Conservation (phyloP, 129 eudicot genomes). For the Erigeron canadensis region DNA sequence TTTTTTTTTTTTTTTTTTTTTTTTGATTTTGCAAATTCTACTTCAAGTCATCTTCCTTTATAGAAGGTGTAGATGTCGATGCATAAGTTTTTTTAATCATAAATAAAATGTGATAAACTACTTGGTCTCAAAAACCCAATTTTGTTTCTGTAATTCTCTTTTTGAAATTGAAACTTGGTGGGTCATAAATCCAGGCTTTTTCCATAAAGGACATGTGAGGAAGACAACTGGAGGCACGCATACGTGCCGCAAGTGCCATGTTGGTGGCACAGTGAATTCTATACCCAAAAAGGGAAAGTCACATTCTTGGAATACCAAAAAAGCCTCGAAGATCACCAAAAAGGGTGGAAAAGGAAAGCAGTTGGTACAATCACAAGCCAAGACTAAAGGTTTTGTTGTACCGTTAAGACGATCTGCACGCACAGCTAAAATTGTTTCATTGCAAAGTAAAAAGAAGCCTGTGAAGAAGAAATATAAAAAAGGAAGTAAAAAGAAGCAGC, state of each 20-base stretch:
- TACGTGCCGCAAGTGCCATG: slow-evolving; percentile 73
- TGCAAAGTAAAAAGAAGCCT: slow-evolving; percentile 32
- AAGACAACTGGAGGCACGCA: slow-evolving; percentile 61
- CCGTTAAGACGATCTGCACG: slow-evolving; percentile 86
- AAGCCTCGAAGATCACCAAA: slow-evolving; percentile 31
- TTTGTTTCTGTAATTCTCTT: not conserved
- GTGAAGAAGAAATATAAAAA: slow-evolving; percentile 32
- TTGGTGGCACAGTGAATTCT: slow-evolving; percentile 27
- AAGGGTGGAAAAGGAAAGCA: slow-evolving; percentile 39
- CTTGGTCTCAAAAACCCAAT: not conserved
- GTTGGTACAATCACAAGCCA: slow-evolving; percentile 26
- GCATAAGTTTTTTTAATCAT: not conserved
- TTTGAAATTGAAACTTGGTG: slow-evolving; percentile 8
- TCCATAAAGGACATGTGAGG: slow-evolving; percentile 77
- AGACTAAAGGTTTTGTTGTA: slow-evolving; percentile 37
- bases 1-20: not conserved
- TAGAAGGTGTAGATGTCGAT: slow-evolving; percentile 10
- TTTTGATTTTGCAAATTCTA: not conserved
- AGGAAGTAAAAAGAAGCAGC: slow-evolving; percentile 30
- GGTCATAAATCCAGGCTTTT: slow-evolving; percentile 46
- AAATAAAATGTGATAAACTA: not conserved
- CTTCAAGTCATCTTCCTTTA: not conserved
- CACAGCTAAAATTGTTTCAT: slow-evolving; percentile 39
- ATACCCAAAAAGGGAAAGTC: slow-evolving; percentile 36
- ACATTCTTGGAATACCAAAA: slow-evolving; percentile 35